Base-by-base conservation (phyloP, 345 rosid species). In the Lumnitzera littorea region DNA sequence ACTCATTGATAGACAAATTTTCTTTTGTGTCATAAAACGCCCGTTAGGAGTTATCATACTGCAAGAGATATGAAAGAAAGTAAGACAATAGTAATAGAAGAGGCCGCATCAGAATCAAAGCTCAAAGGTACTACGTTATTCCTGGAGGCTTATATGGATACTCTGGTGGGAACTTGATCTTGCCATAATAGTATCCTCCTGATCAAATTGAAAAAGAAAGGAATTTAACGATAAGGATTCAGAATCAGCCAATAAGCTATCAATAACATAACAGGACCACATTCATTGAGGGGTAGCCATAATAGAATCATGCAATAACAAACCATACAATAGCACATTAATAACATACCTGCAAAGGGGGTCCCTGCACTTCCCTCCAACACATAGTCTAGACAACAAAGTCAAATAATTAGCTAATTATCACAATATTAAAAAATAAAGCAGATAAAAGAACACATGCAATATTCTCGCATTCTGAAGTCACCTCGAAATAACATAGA, bases 141-240 rank as follows among this genome's bases (percentile, higher is more conserved):
- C 99, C 99, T 12, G 99, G 99, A 76, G 97, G 99, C 74, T 88
- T 94, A 63, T 84, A 90, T 13, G 99, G 99, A 76, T 94, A 94
- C 60, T 94, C 99, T 5, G 96, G 80, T 64, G 97, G 97, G 60
- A 94, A 94, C 83, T 90, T 88, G 80, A 94, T 94, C 83, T 88
- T 94, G 56, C 99, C 99, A 68, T 94, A 84, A 74, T 94, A 94
- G 60, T 73, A 89, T 62, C 91, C 91, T 74, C 96, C 97, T 91
- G 48, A 51, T 23, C 50, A 53, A 41, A 50, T 61, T 12, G 17
- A 59, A 13, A 10, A 51, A 59, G 36, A 13, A 12, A 17, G 23
- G 53, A 55, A 60, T 61, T 62, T 16, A 54, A 54, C 23, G 29
- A 51, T 24, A 50, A 51, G 48, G 59, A 27, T 53, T 50, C 48